Base-by-base conservation (phyloP, 306 rosid genomes). In the Urtica urens region DNA sequence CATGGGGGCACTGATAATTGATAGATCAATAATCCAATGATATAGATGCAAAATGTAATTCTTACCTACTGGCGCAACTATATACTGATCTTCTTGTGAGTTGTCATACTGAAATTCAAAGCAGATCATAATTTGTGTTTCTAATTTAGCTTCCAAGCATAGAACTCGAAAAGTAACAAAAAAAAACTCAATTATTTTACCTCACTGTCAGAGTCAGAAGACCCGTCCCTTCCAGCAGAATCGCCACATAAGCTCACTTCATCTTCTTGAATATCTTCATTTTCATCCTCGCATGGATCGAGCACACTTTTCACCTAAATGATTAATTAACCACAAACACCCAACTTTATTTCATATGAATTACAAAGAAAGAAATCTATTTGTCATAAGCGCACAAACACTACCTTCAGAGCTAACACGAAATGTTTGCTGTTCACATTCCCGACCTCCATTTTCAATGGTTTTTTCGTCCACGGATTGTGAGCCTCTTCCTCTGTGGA, bases 391-490 rank as follows among this genome's bases (percentile, higher is more conserved):
- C 39, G 14, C 13, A 27, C 6, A 13, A 23, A 33, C 59, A 49
- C 57, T 71, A 85, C 99, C 94, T 85, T 85, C 50, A 85, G 93
- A 71, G 87, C 78, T 19, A 92, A 62, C 22, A 85, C 94, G 62
- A 85, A 84, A 72, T 82, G 94, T 82, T 92, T 92, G 83, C 94
- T 92, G 75, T 92, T 92, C 25, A 92, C 96, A 58, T 78, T 82
- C 55, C 96, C 99, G 28, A 85, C 87, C 76, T 92, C 87, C 99
- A 85, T 85, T 70, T 74, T 82, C 69, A 79, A 58, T 45, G 99
- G 99, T 62, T 58, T 79, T 76, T 86, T 82, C 28, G 63, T 65
- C 96, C 99, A 85, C 29, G 79, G 64, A 72, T 78, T 74, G 38
- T 48, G 60, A 45, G 81, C 85, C 77, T 82, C 96, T 49, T 75